Evolutionary conservation across 139 green algal species (phyloP).

Genomic region (Tetradesmus lagerheimii): DNA sequence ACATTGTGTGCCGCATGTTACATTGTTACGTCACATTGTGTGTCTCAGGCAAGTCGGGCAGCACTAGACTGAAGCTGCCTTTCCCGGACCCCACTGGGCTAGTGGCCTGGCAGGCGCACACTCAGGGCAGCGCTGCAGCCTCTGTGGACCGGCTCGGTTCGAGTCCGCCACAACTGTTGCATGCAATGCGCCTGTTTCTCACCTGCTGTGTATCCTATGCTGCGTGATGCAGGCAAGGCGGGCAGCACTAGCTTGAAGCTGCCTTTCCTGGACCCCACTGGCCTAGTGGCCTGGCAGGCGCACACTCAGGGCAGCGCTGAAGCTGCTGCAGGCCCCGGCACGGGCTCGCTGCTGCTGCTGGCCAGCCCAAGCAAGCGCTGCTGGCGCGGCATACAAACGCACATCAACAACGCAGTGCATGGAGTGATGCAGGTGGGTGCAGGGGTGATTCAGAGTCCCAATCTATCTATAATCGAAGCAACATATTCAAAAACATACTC

Average conservation of each 20-base stretch:
- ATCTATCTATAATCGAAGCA: too few species aligned
- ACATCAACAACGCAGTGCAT: slow-evolving; percentile 57
- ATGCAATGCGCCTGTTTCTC: too few species aligned
- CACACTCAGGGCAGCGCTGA: background rate
- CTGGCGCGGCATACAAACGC: slow-evolving; percentile 48
- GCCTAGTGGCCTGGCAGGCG: slow-evolving; percentile 56
- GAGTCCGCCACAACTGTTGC: too few species aligned
- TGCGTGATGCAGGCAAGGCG: background rate
- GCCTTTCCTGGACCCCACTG: slow-evolving; percentile 60
- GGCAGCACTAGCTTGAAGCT: background rate
- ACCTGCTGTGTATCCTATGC: background rate
- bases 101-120: slow-evolving; percentile 51
- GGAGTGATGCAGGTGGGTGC: slow-evolving; percentile 55
- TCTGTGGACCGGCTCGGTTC: too few species aligned
- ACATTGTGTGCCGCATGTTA: too few species aligned
- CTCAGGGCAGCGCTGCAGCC: too few species aligned
- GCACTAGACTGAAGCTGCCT: background rate
- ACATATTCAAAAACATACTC: too few species aligned
- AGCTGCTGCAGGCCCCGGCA: slow-evolving; percentile 34
- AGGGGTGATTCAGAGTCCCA: slow-evolving; percentile 59
- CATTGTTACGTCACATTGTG: background rate
- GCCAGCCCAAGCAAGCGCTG: slow-evolving; percentile 54
- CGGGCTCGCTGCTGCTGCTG: slow-evolving; percentile 53
- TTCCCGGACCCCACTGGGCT: slow-evolving; percentile 64
- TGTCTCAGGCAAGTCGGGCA: slow-evolving; percentile 5